A percentile compares a stretch with the other conserved stretches of the same genome.
Conservation (phyloP, 148 eudicot genomes). For the Fagopyrum esculentum region DNA sequence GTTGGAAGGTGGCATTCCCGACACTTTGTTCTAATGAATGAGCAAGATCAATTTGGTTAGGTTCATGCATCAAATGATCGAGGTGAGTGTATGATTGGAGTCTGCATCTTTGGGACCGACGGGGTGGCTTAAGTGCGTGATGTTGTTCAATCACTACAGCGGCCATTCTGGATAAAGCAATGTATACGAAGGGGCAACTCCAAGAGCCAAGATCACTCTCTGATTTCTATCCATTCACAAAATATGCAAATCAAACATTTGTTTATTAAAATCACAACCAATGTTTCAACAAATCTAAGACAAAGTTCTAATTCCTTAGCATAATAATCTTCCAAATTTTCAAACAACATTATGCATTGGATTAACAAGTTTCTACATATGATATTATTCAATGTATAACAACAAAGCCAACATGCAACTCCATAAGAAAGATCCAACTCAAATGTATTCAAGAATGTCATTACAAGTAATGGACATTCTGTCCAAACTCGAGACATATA, state of each 20-base stretch:
- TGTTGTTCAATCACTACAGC: slow-evolving; percentile 64
- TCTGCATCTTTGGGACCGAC: slow-evolving; percentile 68
- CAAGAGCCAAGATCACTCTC: slow-evolving; percentile 32
- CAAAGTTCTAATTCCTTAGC: no score
- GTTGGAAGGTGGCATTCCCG: slow-evolving; percentile 40
- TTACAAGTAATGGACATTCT: no score
- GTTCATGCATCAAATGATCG: slow-evolving; percentile 51
- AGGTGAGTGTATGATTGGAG: slow-evolving; percentile 68
- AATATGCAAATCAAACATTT: neutral
- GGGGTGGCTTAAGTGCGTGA: slow-evolving; percentile 55
- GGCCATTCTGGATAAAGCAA: slow-evolving; percentile 49
- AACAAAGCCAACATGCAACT: no score
- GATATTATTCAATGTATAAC: no score
- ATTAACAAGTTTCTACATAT: no score
- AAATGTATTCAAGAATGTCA: no score
- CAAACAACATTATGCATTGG: no score
- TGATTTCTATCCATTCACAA: slow-evolving; percentile 17
- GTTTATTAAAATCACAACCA: neutral
- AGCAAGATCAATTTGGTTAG: slow-evolving; percentile 31
- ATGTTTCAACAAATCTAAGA: neutral
- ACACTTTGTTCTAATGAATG: slow-evolving; percentile 43
- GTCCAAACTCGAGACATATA: neutral
- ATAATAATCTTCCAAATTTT: no score
- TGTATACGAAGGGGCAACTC: slow-evolving; percentile 25
- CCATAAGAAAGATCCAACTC: no score